Evolutionary conservation across 2,329 filamentous ascomycete genomes (phyloP).

Genomic region (Tolypocladium endophyticum): DNA sequence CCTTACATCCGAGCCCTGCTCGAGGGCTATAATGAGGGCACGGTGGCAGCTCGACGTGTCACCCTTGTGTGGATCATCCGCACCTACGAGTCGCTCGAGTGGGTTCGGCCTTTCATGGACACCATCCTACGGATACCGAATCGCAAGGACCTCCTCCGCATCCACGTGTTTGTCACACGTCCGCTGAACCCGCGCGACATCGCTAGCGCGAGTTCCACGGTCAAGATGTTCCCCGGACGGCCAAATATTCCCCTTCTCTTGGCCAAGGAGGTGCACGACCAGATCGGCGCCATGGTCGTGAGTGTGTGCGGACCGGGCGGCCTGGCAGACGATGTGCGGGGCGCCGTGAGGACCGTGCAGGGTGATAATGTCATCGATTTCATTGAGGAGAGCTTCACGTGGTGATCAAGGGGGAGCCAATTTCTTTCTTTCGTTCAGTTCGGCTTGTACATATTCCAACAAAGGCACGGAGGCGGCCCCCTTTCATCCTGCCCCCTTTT

Average conservation of each 20-base stretch:
- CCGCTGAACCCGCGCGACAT: slow-evolving; percentile 79
- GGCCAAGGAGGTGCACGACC: slow-evolving; percentile 68
- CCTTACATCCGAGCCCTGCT: slow-evolving; percentile 75
- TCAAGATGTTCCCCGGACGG: slow-evolving; percentile 86
- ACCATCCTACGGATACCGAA: slow-evolving; percentile 65
- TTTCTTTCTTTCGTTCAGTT: slow-evolving; percentile 3
- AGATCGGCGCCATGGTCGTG: slow-evolving; percentile 82
- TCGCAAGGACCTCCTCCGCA: slow-evolving; percentile 71
- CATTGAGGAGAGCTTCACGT: slow-evolving; percentile 67
- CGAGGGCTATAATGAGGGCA: slow-evolving; percentile 56
- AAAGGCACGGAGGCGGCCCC: neutral
- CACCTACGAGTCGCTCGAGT: slow-evolving; percentile 79
- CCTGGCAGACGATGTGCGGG: slow-evolving; percentile 64
- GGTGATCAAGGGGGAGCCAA: slow-evolving; percentile 25
- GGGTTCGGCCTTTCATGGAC: slow-evolving; percentile 82
- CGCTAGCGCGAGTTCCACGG: slow-evolving; percentile 62
- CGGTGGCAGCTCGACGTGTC: slow-evolving; percentile 69
- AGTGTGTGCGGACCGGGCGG: slow-evolving; percentile 69
- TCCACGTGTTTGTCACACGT: slow-evolving; percentile 83
- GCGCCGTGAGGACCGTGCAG: slow-evolving; percentile 54
- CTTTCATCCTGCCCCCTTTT: neutral
- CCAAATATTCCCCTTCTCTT: slow-evolving; percentile 76
- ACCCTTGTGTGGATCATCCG: slow-evolving; percentile 90
- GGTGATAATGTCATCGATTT: slow-evolving; percentile 60
- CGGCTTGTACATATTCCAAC: slow-evolving; percentile 3